Evolutionary conservation across 2,329 filamentous ascomycete genomes (phyloP), one percentile per base, ranked within the genome.

Genomic region (Colletotrichum eleusines): DNA sequence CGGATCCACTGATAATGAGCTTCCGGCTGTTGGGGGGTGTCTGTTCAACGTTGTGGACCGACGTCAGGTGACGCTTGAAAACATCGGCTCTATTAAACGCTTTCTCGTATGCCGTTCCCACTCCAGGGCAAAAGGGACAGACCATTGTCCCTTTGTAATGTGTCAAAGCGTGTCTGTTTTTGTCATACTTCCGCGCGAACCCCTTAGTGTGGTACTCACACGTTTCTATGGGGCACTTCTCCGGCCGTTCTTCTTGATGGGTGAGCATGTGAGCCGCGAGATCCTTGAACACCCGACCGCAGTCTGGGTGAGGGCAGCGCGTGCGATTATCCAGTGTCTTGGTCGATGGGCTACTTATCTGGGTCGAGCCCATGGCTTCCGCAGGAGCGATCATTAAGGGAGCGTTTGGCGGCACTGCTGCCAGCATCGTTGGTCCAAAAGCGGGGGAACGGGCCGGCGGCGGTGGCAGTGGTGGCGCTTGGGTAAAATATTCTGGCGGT

Each of bases 131-230:
- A 81, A 98, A 98, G 6, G 95, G 95, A 77, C 96, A 99, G 9
- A 97, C 92, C 94, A 98, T 98, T 18, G 94, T 98, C 11, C 95
- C 95, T 81, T 97, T 97, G 85, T 98, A 99, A 79, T 98, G 96
- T 3, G 95, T 98, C 73, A 98, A 83, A 1, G 95, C 97, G 79
- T 99, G 96, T 16, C 96, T 87, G 80, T 98, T 98, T 86, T 98
- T 98, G 84, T 98, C 96, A 79, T 98, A 99, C 81, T 98, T 98
- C 72, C 95, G 88, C 3, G 95, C 95, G 77, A 98, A 98, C 0
- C 95, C 95, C 80, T 98, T 98, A 75, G 88, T 87, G 81, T 98
- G 93, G 79, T 98, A 98, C 77, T 98, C 94, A 84, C 95, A 98
- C 2, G 91, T 95, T 66, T 92, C 87, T 71, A 98, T 98, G 0